Percentiles rank a stretch among this genome's conserved stretches.
phyloP scores from a whole-genome alignment of 495 filamentous ascomycete genomes.

The Xylaria telfairii region DNA sequence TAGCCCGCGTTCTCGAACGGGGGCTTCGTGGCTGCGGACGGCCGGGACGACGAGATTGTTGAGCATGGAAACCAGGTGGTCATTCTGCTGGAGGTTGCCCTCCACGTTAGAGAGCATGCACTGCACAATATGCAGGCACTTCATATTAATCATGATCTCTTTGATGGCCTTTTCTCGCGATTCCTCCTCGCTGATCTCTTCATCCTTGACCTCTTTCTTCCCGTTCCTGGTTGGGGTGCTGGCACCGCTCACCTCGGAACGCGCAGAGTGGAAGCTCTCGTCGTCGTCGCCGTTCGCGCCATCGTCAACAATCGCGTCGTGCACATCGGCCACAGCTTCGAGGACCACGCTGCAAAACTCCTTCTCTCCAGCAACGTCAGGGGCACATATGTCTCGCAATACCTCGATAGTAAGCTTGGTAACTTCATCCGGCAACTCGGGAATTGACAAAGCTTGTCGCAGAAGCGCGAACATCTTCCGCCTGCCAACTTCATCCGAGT shows the following conservation, averaged over 20 bases:
- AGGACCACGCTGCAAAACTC: conserved; percentile 94
- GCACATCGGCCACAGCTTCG: conserved; percentile 93
- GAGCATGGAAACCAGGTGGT: conserved; percentile 88
- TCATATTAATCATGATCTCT: conserved; percentile 96
- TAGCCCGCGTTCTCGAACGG: conserved; percentile 87
- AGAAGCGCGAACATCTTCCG: conserved; percentile 93
- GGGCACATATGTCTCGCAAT: conserved; percentile 79
- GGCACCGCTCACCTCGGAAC: conserved; percentile 78
- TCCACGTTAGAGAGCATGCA: conserved; percentile 95
- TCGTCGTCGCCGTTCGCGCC: conserved; percentile 62
- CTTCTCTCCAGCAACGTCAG: conserved; percentile 77
- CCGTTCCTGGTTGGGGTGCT: conserved; percentile 59
- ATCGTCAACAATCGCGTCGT: conserved; percentile 81
- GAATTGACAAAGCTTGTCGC: conserved; percentile 80
- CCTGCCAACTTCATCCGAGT: conserved; percentile 91
- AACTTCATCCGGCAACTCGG: conserved; percentile 88
- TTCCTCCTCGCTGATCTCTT: conserved; percentile 70
- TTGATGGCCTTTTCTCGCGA: conserved; percentile 80
- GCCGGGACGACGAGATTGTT: conserved; percentile 97
- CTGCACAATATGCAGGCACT: conserved; percentile 95
- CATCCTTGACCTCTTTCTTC: conserved; percentile 51
- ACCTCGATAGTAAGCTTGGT: conserved; percentile 88
- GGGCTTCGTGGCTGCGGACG: conserved; percentile 89
- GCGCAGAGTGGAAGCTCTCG: conserved; percentile 91
- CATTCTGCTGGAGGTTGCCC: conserved; percentile 83